Base-by-base conservation (phyloP, 2,329 filamentous ascomycete genomes). In the Chaetoscypha palmicola region DNA sequence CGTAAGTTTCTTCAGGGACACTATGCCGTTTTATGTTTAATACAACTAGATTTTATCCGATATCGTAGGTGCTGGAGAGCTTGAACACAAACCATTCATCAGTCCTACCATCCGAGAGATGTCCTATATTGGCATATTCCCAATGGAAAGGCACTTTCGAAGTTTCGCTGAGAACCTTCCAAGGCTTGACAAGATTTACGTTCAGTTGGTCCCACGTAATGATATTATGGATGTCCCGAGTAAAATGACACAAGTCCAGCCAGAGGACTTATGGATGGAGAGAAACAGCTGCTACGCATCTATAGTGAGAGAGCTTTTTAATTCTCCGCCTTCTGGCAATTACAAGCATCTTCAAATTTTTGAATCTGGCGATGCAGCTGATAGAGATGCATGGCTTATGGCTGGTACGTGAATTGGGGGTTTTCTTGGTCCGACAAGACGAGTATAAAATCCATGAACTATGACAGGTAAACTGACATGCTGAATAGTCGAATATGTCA, bases 121-220 rank as follows among this genome's bases (percentile, higher is more conserved):
- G 37, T 68, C 66, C 43, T 86, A 85, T 58, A 71, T 81, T 2
- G 79, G 77, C 28, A 74, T 85, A 5, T 87, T 86, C 53, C 83
- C 83, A 0, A 76, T 81, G 26, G 70, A 72, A 37, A 71, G 72
- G 4, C 81, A 86, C 57, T 69, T 84, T 38, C 64, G 71, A 30
- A 65, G 64, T 34, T 64, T 76, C 1, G 60, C 77, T 2, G 58
- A 64, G 2, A 53, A 67, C 46, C 68, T 81, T 48, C 71, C 70
- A 1, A 68, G 62, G 9, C 53, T 84, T 2, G 67, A 73, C 32
- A 66, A 65, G 10, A 62, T 83, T 1, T 79, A 69, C 43, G 62
- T 81, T 10, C 78, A 79, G 41, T 50, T 74, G 10, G 66, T 68
- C 2, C 71, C 71, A 1, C 51, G 56, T 30, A 58, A 56, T 38